Evolutionary conservation across 169 alveolate genomes (phyloP), one percentile per base, ranked within the genome.

Genomic region (Babesia caballi): DNA sequence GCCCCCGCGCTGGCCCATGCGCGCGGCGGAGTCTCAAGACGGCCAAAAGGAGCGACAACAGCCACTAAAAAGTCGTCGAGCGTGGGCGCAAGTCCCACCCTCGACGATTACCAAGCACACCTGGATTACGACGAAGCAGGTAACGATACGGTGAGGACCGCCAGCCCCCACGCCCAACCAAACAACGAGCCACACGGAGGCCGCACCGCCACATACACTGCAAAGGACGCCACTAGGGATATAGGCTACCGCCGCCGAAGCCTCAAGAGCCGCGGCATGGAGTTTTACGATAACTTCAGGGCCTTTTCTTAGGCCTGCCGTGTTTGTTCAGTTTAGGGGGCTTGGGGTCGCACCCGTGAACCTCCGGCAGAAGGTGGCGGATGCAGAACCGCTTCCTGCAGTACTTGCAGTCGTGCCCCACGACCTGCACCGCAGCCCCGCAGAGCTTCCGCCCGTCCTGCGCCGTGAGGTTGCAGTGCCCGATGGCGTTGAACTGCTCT

Each of bases 341-440:
- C 50, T 76, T 76, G 28, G 85, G 38, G 52, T 50, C 70, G 38
- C 87, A 78, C 25, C 83, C 83, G 56, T 78, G 87, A 21, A 59
- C 51, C 52, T 78, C 87, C 7, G 87, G 87, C 12, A 65, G 58
- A 0, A 70, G 80, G 71, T 78, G 87, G 25, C 51, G 19, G 12
- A 78, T 68, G 59, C 87, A 78, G 73, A 78, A 78, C 33, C 83
- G 66, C 35, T 30, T 50, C 67, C 38, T 70, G 51, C 87, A 78
- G 56, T 30, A 78, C 56, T 78, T 78, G 71, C 87, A 78, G 59
- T 67, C 76, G 38, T 68, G 82, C 27, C 87, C 87, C n/a, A 68
- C 82, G 35, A 78, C 72, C 21, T 46, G 56, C 4, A 70, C 59
- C 6, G 59, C 77, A 36, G 17, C 69, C 30, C 33, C 14, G 68